Evolutionary conservation across 257 asterid species (phyloP).

Genomic region (Rubia yunnanensis): DNA sequence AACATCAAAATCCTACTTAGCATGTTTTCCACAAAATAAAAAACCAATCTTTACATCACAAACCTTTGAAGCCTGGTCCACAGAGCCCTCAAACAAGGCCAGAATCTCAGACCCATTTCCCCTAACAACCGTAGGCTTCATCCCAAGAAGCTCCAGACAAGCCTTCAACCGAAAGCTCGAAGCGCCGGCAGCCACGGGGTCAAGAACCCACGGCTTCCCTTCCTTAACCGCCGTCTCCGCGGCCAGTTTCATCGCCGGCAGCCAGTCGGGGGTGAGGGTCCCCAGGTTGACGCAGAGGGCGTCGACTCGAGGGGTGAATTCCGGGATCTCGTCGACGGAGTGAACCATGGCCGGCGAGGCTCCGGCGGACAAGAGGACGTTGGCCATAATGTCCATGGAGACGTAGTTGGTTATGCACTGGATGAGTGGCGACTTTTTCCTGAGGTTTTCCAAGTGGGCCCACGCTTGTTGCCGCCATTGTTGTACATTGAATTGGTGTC

Average conservation of each 20-base stretch:
- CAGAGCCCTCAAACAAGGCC: slow-evolving; percentile 56
- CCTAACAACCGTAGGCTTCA: slow-evolving; percentile 73
- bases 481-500: background rate
- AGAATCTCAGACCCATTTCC: slow-evolving; percentile 92
- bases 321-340: slow-evolving; percentile 58
- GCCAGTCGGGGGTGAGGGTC: slow-evolving; percentile 68
- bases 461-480: slow-evolving; percentile 45
- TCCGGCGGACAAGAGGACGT: slow-evolving; percentile 71
- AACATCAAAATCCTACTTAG: background rate
- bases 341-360: slow-evolving; percentile 99
- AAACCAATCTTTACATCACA: background rate
- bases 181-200: slow-evolving; percentile 91
- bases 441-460: slow-evolving; percentile 37
- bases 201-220: slow-evolving; percentile 85
- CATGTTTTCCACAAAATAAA: background rate
- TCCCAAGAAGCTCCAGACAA: slow-evolving; percentile 53
- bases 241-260: slow-evolving; percentile 76
- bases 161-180: slow-evolving; percentile 63
- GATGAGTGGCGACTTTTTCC: slow-evolving; percentile 50
- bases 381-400: slow-evolving; percentile 90
- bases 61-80: slow-evolving; percentile 55
- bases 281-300: slow-evolving; percentile 83
- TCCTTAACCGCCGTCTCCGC: slow-evolving; percentile 44
- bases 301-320: slow-evolving; percentile 61
- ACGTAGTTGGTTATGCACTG: slow-evolving; percentile 92